Conservation (phyloP, 306 rosid species). For the Vachellia pachyceras region DNA sequence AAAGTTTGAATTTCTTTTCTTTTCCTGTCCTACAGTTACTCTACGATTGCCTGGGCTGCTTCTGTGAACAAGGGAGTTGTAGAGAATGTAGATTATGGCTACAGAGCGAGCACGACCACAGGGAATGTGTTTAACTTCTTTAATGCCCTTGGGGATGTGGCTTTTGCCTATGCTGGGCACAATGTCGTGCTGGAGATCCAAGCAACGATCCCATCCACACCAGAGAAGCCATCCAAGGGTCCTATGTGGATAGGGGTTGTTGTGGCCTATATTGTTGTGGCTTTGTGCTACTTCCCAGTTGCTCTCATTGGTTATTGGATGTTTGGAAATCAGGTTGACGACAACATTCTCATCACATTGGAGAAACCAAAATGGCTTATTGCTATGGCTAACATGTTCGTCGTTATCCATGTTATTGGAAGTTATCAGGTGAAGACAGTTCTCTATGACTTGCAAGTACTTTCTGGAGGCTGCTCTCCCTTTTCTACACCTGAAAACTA, state of each 20-base stretch:
- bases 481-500: background rate
- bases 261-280: conserved; percentile 84
- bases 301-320: conserved; percentile 77
- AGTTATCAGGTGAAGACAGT: conserved; percentile 77
- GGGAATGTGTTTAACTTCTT: conserved; percentile 74
- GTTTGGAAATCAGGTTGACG: conserved; percentile 62
- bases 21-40: conserved; percentile 61
- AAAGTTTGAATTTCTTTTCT: background rate
- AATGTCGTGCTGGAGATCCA: conserved; percentile 93
- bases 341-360: conserved; percentile 70
- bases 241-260: conserved; percentile 97
- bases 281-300: conserved; percentile 93
- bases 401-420: conserved; percentile 92
- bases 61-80: conserved; percentile 65
- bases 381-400: conserved; percentile 83
- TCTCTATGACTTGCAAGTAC: background rate
- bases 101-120: conserved; percentile 45
- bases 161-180: conserved; percentile 97
- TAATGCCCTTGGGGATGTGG: conserved; percentile 74
- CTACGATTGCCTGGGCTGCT: conserved; percentile 89
- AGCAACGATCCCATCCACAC: conserved; percentile 93
- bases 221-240: conserved; percentile 86
- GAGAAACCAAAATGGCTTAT: conserved; percentile 82
- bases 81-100: conserved; percentile 61
- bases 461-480: background rate